Base-by-base conservation (phyloP, 2,329 filamentous ascomycete genomes). In the Elsinoe perseae region DNA sequence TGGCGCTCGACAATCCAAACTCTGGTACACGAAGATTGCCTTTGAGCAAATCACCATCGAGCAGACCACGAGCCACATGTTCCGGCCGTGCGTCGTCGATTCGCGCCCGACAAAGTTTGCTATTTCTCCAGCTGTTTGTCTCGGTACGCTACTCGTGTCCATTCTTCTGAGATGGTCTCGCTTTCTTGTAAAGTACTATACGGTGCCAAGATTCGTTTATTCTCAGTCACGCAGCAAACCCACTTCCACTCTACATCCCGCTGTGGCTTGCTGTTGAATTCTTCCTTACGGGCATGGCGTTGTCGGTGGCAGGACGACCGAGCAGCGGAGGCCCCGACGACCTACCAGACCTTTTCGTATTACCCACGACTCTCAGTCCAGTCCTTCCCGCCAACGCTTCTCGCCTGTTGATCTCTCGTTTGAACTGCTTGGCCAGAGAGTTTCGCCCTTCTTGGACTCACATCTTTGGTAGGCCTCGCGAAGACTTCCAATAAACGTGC, bases 121-220 rank as follows among this genome's bases (percentile, higher is more conserved):
- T 7, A n/a, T n/a, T 32, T 32, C 25, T 48, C 8, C 43, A 25
- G 20, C 25, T 16, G 48, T 52, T 52, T 36, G 48, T 52, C 48
- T 52, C 48, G 48, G 28, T 52, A 52, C 48, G 27, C 48, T 38
- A 52, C 28, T 52, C 48, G 18, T 38, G 48, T 21, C 28, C 8
- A 14, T 18, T 38, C 28, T 34, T 36, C 27, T 50, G 30, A 36
- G 36, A 18, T 30, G 8, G 14, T 52, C 28, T 25, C 16, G 48
- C 48, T 52, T 8, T 27, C 36, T 20, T 8, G 12, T 6, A n/a
- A n/a, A 14, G 32, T 36, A 14, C 4, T 36, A 6, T 14, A 36
- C 32, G 43, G 10, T 28, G 4, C 7, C 6, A 48, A 25, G 18
- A 6, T 48, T 48, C 12, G 42, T 42, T n/a, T 42, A 5, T 6